These are phyloP conservation scores for Phaeosphaeria sp. DNA, from an alignment of 2,329 filamentous ascomycete genomes.

Conservation along the genomic window DNA sequence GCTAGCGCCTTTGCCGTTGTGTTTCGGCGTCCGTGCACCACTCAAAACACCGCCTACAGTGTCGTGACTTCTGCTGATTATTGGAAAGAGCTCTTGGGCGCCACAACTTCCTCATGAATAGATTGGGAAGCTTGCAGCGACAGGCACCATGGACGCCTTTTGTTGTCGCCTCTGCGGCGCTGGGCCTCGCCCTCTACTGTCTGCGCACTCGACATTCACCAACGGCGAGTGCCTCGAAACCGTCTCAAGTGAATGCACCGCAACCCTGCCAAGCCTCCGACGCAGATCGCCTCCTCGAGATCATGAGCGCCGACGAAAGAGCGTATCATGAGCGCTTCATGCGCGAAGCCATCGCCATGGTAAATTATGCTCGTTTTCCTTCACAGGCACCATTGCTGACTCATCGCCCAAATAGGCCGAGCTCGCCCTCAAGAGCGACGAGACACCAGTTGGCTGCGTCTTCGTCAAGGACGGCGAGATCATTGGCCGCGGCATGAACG, in stretches of 20 bases:
- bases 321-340: conserved; percentile 72
- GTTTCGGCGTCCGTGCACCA: conserved; percentile 13
- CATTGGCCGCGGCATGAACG: conserved; percentile 93
- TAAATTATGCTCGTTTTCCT: conserved; percentile 49
- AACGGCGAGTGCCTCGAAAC: conserved; percentile 12
- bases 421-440: conserved; percentile 79
- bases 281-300: conserved; percentile 30
- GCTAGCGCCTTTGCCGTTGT: conserved; percentile 28
- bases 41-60: conserved; percentile 23
- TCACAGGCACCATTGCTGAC: conserved; percentile 21
- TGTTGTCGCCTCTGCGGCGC: conserved; percentile 24
- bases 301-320: conserved; percentile 48
- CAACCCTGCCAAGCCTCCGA: conserved; percentile 35
- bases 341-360: conserved; percentile 86
- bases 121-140: conserved; percentile 11
- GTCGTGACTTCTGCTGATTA: conserved; percentile 21
- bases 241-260: conserved; percentile 12
- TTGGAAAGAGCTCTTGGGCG: conserved; percentile 24
- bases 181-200: conserved; percentile 29
- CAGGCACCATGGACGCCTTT: conserved; percentile 31
- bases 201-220: conserved; percentile 17
- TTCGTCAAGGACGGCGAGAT: conserved; percentile 81
- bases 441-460: conserved; percentile 96
- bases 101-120: conserved; percentile 28
- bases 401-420: conserved; percentile 68